Conservation (phyloP, 495 filamentous ascomycete genomes). For the Penicillium simplicissimum region DNA sequence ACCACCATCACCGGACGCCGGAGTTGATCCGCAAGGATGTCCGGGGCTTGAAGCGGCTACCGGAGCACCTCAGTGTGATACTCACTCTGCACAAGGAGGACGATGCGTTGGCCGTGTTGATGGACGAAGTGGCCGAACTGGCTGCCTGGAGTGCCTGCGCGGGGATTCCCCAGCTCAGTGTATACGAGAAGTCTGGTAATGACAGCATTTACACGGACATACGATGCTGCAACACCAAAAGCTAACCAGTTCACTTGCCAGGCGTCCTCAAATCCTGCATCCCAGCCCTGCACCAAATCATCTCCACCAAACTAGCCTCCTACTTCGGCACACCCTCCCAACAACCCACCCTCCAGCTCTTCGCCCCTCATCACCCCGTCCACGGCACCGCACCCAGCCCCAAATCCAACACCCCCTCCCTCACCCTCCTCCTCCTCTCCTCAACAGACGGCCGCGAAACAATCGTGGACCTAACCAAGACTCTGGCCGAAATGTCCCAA, state of each 20-base stretch:
- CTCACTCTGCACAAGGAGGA: conserved; percentile 72
- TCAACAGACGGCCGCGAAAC: conserved; percentile 88
- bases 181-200: conserved; percentile 90
- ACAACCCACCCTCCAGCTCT: conserved; percentile 66
- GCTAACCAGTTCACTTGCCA: conserved; percentile 30
- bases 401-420: conserved; percentile 42
- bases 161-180: conserved; percentile 78
- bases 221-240: conserved; percentile 1
- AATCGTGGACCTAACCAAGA: conserved; percentile 92
- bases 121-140: conserved; percentile 88
- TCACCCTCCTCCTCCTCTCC: conserved; percentile 85
- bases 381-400: conserved; percentile 23
- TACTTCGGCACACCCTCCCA: conserved; percentile 73
- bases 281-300: conserved; percentile 68
- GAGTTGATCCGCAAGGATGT: conserved; percentile 89
- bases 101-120: conserved; percentile 71
- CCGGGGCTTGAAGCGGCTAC: conserved; percentile 66
- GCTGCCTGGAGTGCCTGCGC: conserved; percentile 88
- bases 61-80: conserved; percentile 85
- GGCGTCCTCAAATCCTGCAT: conserved; percentile 86
- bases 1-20: conserved; percentile 92
- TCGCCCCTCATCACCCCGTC: conserved; percentile 67
- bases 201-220: not conserved
- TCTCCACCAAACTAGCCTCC: conserved; percentile 70
- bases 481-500: conserved; percentile 91